A percentile compares a stretch with the other conserved stretches of the same genome.
Evolutionary conservation across 495 filamentous ascomycete species (phyloP).

Genomic region (Ramalina peruviana): DNA sequence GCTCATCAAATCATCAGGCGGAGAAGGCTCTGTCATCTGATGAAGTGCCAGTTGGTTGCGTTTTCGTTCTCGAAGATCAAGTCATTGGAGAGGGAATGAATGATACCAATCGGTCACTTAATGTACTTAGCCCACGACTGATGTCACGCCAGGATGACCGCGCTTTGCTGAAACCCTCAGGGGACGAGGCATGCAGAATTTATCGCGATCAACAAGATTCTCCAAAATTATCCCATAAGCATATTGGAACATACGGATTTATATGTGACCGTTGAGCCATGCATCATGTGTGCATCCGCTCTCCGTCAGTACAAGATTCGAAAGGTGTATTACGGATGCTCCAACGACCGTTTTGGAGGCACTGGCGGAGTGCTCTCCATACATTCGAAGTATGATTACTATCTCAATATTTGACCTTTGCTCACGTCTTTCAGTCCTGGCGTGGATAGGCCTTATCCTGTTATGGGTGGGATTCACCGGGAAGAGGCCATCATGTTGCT

Average conservation of each 20-base stretch:
- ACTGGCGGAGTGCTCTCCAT: slow-evolving; percentile 82
- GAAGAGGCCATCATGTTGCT: slow-evolving; percentile 85
- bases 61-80: slow-evolving; percentile 60
- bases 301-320: slow-evolving; percentile 71
- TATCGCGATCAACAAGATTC: slow-evolving; percentile 57
- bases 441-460: slow-evolving; percentile 61
- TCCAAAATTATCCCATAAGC: slow-evolving; percentile 38
- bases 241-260: slow-evolving; percentile 60
- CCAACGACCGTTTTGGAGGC: slow-evolving; percentile 92
- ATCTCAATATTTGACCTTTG: not conserved
- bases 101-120: slow-evolving; percentile 78
- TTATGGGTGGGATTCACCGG: slow-evolving; percentile 67
- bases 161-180: slow-evolving; percentile 25
- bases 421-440: slow-evolving; percentile 25
- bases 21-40: slow-evolving; percentile 63
- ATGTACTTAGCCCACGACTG: slow-evolving; percentile 26
- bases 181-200: slow-evolving; percentile 93
- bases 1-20: slow-evolving; percentile 36
- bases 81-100: slow-evolving; percentile 88
- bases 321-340: slow-evolving; percentile 83
- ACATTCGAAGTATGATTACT: slow-evolving; percentile 50
- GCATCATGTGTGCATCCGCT: slow-evolving; percentile 94
- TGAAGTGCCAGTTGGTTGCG: slow-evolving; percentile 94
- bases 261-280: slow-evolving; percentile 95
- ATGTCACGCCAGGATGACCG: not conserved